Base-by-base conservation (phyloP, 371 early-diverging fungal species). In the Phascolomyces articulosus region DNA sequence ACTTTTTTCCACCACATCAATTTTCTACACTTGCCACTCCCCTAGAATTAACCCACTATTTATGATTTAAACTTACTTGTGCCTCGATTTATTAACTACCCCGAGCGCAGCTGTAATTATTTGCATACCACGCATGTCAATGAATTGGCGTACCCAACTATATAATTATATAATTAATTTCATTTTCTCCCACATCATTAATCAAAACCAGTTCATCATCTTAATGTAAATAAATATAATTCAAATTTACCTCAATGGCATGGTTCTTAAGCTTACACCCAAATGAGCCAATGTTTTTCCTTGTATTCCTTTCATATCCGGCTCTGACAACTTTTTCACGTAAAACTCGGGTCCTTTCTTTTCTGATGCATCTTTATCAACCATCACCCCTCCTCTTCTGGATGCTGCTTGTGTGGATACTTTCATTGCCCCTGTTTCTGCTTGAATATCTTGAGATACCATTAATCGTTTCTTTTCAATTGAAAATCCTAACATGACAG, bases 71-170 rank as follows among this genome's bases (percentile, higher is more conserved):
- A 48, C 55, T 68, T 75, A 80, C 83, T 78, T 84, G 58, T 68
- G 65, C 48, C 73, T 76, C 29, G 65, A 71, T 48, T 75, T 77
- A 54, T 81, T 89, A 31, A 91, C 61, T 8, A 75, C 74, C 16
- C 79, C 82, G 44, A 91, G 77, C 38, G 80, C 72, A 47, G 87
- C 86, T 3, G 91, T 85, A 41, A 92, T 80, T 23, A 89, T 78
- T 53, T 86, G 82, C 51, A 90, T 74, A 1, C 92, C 92, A 65
- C 85, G 79, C 67, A 85, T 81, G 57, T 91, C 90, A 54, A 92
- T 88, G 66, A 92, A 92, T 62, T 90, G 82, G 2, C 79, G 73
- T 1, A 88, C 85, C 87, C 80, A 83, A 51, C 83, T 83, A 64
- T n/a, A 23, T n/a, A n/a, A n/a, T 16, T 26, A 31, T 61, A 23